Base-by-base conservation (phyloP, 495 filamentous ascomycete genomes). In the Aspergillus sclerotioniger region DNA sequence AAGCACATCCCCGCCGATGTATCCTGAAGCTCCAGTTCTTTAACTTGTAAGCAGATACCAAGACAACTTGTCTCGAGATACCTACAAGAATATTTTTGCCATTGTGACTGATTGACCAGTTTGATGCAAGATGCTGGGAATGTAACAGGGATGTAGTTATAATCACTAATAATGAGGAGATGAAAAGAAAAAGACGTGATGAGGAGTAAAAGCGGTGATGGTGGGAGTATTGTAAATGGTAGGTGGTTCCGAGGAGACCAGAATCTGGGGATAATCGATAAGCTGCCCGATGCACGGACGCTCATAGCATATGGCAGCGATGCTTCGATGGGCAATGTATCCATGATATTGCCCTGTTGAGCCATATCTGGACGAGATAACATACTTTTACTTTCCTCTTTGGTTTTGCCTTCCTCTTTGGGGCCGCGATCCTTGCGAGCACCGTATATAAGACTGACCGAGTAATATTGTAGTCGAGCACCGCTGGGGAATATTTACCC, bases 1-100 rank as follows among this genome's bases (percentile, higher is more conserved):
- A 37, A 89, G 77, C 39, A 78, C 72, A 61, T 90, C 83, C 16
- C 89, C 87, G 37, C 86, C 87, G 59, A 90, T 85, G 65, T 89
- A 90, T 51, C 87, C 87, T 56, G 77, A 84, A 12, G 73, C 77
- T 45, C 85, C 82, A 16, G 74, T 80, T 21, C 80, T 81, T 35
- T 8, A 20, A 12, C 5, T 35, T 7, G 35, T 25, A 5, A 25
- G 16, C 8, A 25, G 19, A 3, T 16, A 32, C 3, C 33, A 13
- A 13, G 33, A 8, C 8, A 8, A 13, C n/a, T 35, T 35, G 8
- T 8, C 9, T 9, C 33, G 3, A 8, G 8, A 35, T 35, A 35
- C 33, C 13, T 13, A 35, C 33, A 35, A 29, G 28, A 68, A 68
- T 13, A 68, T 63, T 37, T 49, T 53, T 21, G 62, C 54, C 67